Evolutionary conservation across 495 filamentous ascomycete genomes (phyloP), one percentile per base, ranked within the genome.

Genomic region (Astrothelium macrocarpum): DNA sequence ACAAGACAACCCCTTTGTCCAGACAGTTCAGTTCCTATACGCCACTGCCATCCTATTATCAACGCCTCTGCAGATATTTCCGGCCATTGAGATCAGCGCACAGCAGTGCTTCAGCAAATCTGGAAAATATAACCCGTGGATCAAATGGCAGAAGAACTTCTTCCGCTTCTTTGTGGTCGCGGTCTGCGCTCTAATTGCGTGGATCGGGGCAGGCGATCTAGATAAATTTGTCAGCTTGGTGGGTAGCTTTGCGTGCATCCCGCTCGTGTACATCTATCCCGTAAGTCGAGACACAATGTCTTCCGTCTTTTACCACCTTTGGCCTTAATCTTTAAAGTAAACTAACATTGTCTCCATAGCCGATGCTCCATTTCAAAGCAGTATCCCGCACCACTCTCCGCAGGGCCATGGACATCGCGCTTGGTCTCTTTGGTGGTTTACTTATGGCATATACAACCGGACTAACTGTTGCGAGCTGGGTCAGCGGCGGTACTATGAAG

Each of bases 371-470:
- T 73, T 85, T 87, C 72, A 87, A 81, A 71, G 91, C 82, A 42
- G 89, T 95, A 32, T 87, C 92, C 1, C 83, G 74, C 53, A 86
- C 78, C 26, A 74, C 72, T 46, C 75, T 80, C 61, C 86, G 89
- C 67, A 85, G 82, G 64, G 75, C 83, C 23, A 79, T 86, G 5
- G 91, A 97, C 68, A 80, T 95, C 32, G 69, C 75, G 0, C 83
- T 98, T 20, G 85, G 88, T 68, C 75, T 87, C 64, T 91, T 97
- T 69, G 94, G 94, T 29, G 79, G 89, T 60, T 74, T 89, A 25
- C 88, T 88, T 62, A 97, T 97, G 85, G 81, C 82, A 10, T 98
- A 97, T 73, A 97, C 95, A 0, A 97, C 92, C 1, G 75, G 79
- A 10, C 75, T 97, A 67, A 97, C 94, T 4, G 74, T 95, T 23